Evolutionary conservation across 495 filamentous ascomycete genomes (phyloP), one percentile per base, ranked within the genome.

Genomic region (Talaromyces wortmannii): DNA sequence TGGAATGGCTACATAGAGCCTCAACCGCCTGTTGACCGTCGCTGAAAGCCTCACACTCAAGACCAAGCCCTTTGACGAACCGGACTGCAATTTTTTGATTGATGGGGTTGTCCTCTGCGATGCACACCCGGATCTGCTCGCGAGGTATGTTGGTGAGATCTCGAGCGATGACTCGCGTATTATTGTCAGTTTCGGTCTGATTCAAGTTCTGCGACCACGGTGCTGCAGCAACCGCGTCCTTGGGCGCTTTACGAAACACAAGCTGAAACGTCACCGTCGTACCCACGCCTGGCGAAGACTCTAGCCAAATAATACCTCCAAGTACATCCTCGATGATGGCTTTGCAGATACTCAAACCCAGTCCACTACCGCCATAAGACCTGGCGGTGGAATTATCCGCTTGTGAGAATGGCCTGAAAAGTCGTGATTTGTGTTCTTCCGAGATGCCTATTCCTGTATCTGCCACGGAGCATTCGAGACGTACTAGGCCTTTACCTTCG

Each of bases 371-470:
- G 50, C 91, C 91, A 57, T 94, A 95, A 55, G 89, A 92, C 36
- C 91, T 75, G 46, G 91, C 89, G 1, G 90, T 94, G 48, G 88
- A 91, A 47, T 82, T 85, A 69, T 96, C 91, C 3, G 90, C 90
- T 67, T 96, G 91, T 53, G 87, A 90, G 67, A 96, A 96, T 0
- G 91, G 91, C 48, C 85, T 82, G 82, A 96, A 96, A 1, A 96
- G 82, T 57, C 91, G 90, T 48, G 83, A 79, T 36, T 88, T 81
- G 64, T 95, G 89, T 61, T 91, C 82, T 15, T 85, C 80, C 1
- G 87, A 82, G 61, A 96, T 92, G 31, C 91, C 91, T 56, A 96
- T 95, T 36, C 91, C 91, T 2, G 90, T 95, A 63, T 96, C 91
- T 40, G 83, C 72, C n/a, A 96, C 89, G 59, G 88, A 91, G 66